Evolutionary conservation across 768 basidiomycete species (phyloP).

Genomic region (Mrakia blollopis): DNA sequence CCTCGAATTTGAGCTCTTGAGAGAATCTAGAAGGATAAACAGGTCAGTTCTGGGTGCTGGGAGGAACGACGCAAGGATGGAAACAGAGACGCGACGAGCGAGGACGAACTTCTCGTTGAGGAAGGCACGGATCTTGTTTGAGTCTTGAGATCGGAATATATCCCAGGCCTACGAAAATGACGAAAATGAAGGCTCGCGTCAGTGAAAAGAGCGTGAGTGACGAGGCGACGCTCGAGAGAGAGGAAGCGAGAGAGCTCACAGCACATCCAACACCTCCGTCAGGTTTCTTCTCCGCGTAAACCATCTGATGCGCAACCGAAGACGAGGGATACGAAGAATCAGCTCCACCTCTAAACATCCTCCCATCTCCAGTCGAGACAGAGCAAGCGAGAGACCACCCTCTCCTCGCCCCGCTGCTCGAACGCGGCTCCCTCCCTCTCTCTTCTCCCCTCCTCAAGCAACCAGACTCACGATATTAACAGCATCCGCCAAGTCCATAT

Average conservation of each 20-base stretch:
- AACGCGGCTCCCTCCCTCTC: too few species aligned
- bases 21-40: conserved; percentile 37
- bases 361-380: too few species aligned
- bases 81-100: conserved; percentile 18
- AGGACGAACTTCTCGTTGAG: conserved; percentile 58
- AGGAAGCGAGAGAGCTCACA: conserved; percentile 52
- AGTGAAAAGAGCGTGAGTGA: too few species aligned
- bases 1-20: conserved; percentile 34
- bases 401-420: conserved; percentile 36
- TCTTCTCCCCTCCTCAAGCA: not conserved
- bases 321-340: not conserved
- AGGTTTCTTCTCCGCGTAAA: conserved; percentile 30
- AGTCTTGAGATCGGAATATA: conserved; percentile 74
- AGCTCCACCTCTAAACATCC: too few species aligned
- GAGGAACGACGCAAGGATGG: not conserved
- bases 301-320: conserved; percentile 57
- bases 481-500: conserved; percentile 91
- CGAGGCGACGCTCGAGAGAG: too few species aligned
- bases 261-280: conserved; percentile 60
- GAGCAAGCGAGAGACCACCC: too few species aligned
- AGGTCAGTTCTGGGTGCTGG: not conserved
- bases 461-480: conserved; percentile 76
- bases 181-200: too few species aligned
- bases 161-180: conserved; percentile 49
- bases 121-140: conserved; percentile 69